Conservation (phyloP, 768 basidiomycete species). For the Kwoniella shandongensis region DNA sequence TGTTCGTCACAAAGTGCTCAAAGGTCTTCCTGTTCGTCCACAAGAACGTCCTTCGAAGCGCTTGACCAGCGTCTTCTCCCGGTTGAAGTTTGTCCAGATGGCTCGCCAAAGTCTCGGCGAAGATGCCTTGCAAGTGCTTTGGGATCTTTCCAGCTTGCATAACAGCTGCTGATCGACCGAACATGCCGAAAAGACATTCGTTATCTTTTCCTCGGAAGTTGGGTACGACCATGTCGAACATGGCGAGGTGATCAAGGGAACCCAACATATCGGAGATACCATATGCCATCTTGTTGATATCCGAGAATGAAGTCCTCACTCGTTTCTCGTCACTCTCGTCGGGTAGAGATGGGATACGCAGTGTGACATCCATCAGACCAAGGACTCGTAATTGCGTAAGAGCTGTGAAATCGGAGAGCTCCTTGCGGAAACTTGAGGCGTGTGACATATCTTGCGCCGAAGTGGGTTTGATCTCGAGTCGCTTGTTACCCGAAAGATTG, state of each 20-base stretch:
- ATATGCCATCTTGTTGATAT: conserved; percentile 88
- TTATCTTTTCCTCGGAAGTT: conserved; percentile 73
- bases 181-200: conserved; percentile 94
- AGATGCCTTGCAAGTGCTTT: conserved; percentile 80
- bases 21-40: conserved; percentile 78
- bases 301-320: conserved; percentile 83
- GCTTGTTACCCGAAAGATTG: conserved; percentile 95
- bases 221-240: conserved; percentile 88
- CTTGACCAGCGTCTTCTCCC: conserved; percentile 58
- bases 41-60: conserved; percentile 82
- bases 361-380: conserved; percentile 93
- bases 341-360: conserved; percentile 61
- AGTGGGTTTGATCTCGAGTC: conserved; percentile 88
- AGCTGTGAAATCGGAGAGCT: conserved; percentile 80
- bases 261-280: conserved; percentile 94
- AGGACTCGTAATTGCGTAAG: conserved; percentile 81
- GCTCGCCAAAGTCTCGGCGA: conserved; percentile 63
- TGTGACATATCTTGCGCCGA: conserved; percentile 54
- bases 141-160: conserved; percentile 60
- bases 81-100: conserved; percentile 61
- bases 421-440: conserved; percentile 50
- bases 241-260: conserved; percentile 68
- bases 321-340: conserved; percentile 76
- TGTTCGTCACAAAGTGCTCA: conserved; percentile 59
- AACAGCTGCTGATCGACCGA: conserved; percentile 70